A percentile compares a stretch with the other conserved stretches of the same genome.
Conservation (phyloP, 768 basidiomycete species). For the Lactifluus pinguis region DNA sequence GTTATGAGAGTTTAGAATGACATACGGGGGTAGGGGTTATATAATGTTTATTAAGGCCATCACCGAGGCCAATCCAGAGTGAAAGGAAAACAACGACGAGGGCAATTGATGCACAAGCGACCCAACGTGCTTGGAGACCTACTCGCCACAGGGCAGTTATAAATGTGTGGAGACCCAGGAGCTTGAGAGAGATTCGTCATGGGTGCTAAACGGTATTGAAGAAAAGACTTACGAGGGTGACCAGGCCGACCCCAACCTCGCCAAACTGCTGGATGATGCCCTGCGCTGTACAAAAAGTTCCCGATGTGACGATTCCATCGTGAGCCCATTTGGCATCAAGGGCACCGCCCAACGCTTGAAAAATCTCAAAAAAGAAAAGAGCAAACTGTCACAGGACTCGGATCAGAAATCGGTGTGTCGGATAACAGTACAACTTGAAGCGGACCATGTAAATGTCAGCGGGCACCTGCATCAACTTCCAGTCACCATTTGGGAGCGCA, state of each 20-base stretch:
- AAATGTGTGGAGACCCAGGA: constrained; percentile 34
- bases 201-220: not conserved
- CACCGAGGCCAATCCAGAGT: constrained; percentile 31
- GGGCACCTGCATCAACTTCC: constrained; percentile 28
- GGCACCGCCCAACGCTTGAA: constrained; percentile 33
- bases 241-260: constrained; percentile 34
- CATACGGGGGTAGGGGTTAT: constrained; percentile 30
- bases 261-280: constrained; percentile 35
- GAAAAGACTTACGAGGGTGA: constrained; percentile 30
- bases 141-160: constrained; percentile 30
- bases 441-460: constrained; percentile 36
- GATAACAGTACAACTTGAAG: not conserved
- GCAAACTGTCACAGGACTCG: constrained; percentile 21
- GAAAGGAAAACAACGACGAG: constrained; percentile 15
- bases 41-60: constrained; percentile 22
- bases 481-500: not conserved
- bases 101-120: constrained; percentile 17
- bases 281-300: constrained; percentile 31
- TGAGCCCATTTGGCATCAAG: constrained; percentile 32
- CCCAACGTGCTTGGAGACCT: constrained; percentile 21
- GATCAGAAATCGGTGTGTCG: not conserved
- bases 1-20: not conserved
- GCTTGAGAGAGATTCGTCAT: not conserved
- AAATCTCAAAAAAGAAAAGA: constrained; percentile 26
- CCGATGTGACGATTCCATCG: constrained; percentile 27